Evolutionary conservation across 768 basidiomycete genomes (phyloP).

Genomic region (Sarcodon aspratus): DNA sequence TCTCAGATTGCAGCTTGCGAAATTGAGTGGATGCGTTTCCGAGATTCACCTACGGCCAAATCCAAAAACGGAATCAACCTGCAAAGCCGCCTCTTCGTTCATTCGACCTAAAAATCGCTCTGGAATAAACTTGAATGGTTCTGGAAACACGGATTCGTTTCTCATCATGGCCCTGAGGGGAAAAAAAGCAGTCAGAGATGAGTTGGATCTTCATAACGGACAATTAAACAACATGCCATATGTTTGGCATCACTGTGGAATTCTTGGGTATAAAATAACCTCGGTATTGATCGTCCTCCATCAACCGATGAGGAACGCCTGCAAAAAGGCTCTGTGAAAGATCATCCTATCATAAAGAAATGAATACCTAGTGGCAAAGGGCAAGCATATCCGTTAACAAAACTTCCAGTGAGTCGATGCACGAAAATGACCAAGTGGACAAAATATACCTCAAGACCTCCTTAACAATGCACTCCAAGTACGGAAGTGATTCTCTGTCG

Average conservation of each 20-base stretch:
- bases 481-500: conserved; percentile 22
- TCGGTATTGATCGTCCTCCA: conserved; percentile 10
- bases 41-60: conserved; percentile 39
- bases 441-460: conserved; percentile 32
- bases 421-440: conserved; percentile 36
- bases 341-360: not conserved
- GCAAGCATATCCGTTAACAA: conserved; percentile 3
- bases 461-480: conserved; percentile 25
- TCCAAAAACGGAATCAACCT: conserved; percentile 29
- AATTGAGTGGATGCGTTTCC: too few relatives aligned
- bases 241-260: conserved; percentile 6
- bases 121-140: conserved; percentile 40
- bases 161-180: conserved; percentile 19
- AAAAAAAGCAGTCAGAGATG: too few relatives aligned
- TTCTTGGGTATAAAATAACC: conserved; percentile 11
- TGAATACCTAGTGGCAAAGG: conserved; percentile 1
- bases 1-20: too few relatives aligned
- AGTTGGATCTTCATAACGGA: not conserved
- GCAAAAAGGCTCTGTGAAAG: not conserved
- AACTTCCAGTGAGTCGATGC: too few relatives aligned
- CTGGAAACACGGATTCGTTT: conserved; percentile 32
- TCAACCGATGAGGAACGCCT: conserved; percentile 11
- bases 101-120: conserved; percentile 32
- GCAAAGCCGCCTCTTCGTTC: conserved; percentile 25
- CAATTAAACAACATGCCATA: conserved; percentile 6